phyloP scores from a whole-genome alignment of 176 grass and related monocot species.

The Musa acuminata region DNA sequence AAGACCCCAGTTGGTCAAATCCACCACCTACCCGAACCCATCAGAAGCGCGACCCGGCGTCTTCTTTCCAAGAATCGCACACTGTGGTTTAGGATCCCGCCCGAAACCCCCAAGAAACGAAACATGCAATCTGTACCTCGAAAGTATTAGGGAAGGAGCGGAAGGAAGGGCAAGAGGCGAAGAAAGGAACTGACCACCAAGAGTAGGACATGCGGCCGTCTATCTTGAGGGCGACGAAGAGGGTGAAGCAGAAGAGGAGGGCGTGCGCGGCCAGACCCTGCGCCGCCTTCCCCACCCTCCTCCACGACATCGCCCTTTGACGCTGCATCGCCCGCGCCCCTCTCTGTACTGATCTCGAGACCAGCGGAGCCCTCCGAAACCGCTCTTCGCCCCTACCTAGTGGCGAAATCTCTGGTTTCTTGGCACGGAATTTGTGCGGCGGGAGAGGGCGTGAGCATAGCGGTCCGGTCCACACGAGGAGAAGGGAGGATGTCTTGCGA shows the following conservation, averaged over 20 bases:
- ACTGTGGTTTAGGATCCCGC: no score
- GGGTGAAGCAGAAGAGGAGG: conserved; percentile 83
- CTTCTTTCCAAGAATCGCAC: no score
- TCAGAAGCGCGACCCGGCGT: no score
- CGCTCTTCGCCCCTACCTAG: not conserved
- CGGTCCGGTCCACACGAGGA: no score
- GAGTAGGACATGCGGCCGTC: conserved; percentile 53
- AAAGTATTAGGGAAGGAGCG: not conserved
- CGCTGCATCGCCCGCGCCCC: conserved; percentile 39
- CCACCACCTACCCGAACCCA: no score
- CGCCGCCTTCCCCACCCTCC: conserved; percentile 73
- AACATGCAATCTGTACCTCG: not conserved
- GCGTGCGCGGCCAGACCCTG: conserved; percentile 69
- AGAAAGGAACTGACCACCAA: conserved; percentile 58
- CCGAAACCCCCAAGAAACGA: not conserved
- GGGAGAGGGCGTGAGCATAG: no score
- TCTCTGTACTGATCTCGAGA: not conserved
- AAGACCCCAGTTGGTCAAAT: no score
- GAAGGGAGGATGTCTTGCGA: no score
- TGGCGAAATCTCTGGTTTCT: no score
- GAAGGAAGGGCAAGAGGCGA: no score
- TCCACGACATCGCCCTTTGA: conserved; percentile 66
- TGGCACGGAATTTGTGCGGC: no score
- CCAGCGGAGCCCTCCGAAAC: not conserved
- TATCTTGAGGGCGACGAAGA: conserved; percentile 63